These are phyloP conservation scores for Cyberlindnera saturnus DNA, from an alignment of 805 yeast genomes.

Conservation along the genomic window DNA sequence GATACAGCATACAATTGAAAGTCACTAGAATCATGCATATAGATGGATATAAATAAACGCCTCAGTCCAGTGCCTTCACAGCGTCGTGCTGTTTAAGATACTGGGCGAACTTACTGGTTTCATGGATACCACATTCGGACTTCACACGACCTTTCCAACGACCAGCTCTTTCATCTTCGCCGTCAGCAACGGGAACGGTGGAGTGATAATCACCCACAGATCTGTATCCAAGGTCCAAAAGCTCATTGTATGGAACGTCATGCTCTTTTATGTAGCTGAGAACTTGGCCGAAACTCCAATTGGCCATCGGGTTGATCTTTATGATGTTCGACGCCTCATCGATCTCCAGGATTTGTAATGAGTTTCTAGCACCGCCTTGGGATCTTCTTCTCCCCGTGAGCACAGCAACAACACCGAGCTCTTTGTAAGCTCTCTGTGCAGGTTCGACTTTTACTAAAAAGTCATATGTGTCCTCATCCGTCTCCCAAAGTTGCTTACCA, in stretches of 20 bases:
- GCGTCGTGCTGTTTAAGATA: slow-evolving; percentile 31
- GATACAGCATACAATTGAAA: too few species aligned
- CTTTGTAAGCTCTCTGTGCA: slow-evolving; percentile 73
- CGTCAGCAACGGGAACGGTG: slow-evolving; percentile 81
- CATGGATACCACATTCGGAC: slow-evolving; percentile 95
- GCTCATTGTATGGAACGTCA: slow-evolving; percentile 78
- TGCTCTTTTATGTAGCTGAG: slow-evolving; percentile 60
- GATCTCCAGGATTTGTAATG: slow-evolving; percentile 68
- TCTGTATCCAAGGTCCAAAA: slow-evolving; percentile 81
- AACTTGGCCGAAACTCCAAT: slow-evolving; percentile 76
- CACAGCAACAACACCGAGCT: slow-evolving; percentile 71
- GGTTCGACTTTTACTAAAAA: slow-evolving; percentile 91
- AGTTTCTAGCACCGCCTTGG: slow-evolving; percentile 81
- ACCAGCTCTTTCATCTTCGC: slow-evolving; percentile 95
- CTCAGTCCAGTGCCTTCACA: too few species aligned
- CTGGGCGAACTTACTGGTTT: slow-evolving; percentile 66
- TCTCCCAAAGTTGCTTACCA: slow-evolving; percentile 81
- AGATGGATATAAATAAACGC: too few species aligned
- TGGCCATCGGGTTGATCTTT: slow-evolving; percentile 84
- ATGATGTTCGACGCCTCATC: slow-evolving; percentile 64
- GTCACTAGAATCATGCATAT: too few species aligned
- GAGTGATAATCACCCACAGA: slow-evolving; percentile 96
- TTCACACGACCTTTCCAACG: slow-evolving; percentile 92
- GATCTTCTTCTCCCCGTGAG: slow-evolving; percentile 87
- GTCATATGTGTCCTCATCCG: slow-evolving; percentile 75